A percentile compares a stretch with the other conserved stretches of the same genome.
phyloP scores from a whole-genome alignment of 2,329 filamentous ascomycete species.

The Exophiala sp. region DNA sequence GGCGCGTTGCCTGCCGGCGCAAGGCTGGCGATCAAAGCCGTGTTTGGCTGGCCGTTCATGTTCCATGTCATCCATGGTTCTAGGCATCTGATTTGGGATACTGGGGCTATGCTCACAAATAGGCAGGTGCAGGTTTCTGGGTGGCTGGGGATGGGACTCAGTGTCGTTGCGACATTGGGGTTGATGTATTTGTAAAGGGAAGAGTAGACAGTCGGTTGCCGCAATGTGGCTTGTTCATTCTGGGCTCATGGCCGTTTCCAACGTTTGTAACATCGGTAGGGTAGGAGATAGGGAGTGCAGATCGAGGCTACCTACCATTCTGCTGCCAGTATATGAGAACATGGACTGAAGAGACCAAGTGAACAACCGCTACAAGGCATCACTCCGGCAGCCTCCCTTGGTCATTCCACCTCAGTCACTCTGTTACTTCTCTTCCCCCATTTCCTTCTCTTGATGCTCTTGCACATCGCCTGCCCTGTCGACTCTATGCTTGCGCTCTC shows the following conservation, averaged over 20 bases:
- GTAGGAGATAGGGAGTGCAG: too few species aligned
- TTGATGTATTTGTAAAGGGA: conserved; percentile 14
- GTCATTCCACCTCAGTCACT: too few species aligned
- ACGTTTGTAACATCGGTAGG: too few species aligned
- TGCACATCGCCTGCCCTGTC: conserved; percentile 6
- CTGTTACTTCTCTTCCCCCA: neutral
- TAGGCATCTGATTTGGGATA: conserved; percentile 66
- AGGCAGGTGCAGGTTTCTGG: conserved; percentile 58
- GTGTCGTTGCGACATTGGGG: conserved; percentile 11
- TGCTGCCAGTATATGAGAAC: too few species aligned
- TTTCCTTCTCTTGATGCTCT: neutral
- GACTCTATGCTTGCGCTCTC: conserved; percentile 20
- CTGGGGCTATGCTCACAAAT: conserved; percentile 57
- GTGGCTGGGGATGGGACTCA: conserved; percentile 44
- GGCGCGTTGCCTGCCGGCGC: conserved; percentile 53
- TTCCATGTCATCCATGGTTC: conserved; percentile 63
- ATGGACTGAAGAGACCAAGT: too few species aligned
- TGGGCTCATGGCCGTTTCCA: too few species aligned
- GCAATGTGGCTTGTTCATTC: too few species aligned
- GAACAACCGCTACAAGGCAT: too few species aligned
- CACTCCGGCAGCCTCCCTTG: too few species aligned
- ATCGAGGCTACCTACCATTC: too few species aligned
- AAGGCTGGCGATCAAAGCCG: conserved; percentile 55
- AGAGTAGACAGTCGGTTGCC: neutral
- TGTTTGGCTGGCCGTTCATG: conserved; percentile 59